Conservation (phyloP, 495 filamentous ascomycete species). For the Aspergillus leporis region DNA sequence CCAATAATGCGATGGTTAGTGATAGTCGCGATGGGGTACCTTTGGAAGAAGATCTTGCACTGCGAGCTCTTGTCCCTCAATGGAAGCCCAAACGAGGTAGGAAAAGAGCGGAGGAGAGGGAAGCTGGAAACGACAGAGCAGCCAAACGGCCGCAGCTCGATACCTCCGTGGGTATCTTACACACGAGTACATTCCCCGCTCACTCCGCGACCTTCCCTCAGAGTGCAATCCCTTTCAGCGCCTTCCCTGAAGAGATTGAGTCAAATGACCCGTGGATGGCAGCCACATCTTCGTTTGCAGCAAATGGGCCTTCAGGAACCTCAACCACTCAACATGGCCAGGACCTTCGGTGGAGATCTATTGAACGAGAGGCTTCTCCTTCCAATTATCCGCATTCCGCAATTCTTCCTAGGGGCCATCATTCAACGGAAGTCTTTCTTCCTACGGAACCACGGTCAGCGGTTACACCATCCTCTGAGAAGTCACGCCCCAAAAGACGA, state of each 20-base stretch:
- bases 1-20: constrained; percentile 57
- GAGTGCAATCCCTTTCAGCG: constrained; percentile 62
- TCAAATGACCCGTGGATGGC: constrained; percentile 56
- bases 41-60: constrained; percentile 87
- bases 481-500: constrained; percentile 63
- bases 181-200: constrained; percentile 50
- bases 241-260: constrained; percentile 57
- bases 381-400: constrained; percentile 79
- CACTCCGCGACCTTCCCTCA: constrained; percentile 53
- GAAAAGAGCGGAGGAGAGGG: constrained; percentile 77
- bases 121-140: constrained; percentile 55
- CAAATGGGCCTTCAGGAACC: constrained; percentile 24
- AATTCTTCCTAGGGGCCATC: constrained; percentile 61
- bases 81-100: constrained; percentile 88
- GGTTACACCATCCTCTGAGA: constrained; percentile 59
- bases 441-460: constrained; percentile 68
- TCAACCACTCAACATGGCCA: constrained; percentile 32
- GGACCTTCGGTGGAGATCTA: constrained; percentile 50
- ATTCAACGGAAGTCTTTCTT: constrained; percentile 46
- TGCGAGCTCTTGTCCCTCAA: constrained; percentile 85
- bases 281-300: constrained; percentile 39
- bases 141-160: constrained; percentile 67
- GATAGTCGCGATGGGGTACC: constrained; percentile 81
- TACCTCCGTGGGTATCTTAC: constrained; percentile 62
- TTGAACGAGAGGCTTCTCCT: constrained; percentile 56